Evolutionary conservation across 495 filamentous ascomycete species (phyloP).

Genomic region (Talaromyces trachyspermus): DNA sequence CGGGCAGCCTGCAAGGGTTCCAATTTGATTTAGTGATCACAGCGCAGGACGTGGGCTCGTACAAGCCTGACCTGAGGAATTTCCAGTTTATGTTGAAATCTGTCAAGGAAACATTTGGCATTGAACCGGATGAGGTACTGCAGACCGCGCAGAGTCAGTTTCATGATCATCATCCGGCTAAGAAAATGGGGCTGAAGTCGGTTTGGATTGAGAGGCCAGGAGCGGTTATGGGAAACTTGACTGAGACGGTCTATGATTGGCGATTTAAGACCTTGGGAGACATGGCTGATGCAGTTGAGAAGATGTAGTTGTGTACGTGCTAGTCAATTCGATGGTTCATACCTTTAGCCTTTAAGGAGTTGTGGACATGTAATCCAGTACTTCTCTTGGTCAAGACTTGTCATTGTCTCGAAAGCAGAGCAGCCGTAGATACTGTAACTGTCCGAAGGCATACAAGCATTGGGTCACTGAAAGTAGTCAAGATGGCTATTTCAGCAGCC

Average conservation of each 20-base stretch:
- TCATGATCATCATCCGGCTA: conserved; percentile 66
- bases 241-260: conserved; percentile 46
- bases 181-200: conserved; percentile 51
- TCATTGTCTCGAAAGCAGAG: too few species aligned
- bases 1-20: conserved; percentile 38
- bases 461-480: too few species aligned
- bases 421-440: too few species aligned
- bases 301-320: too few species aligned
- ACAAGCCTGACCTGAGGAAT: conserved; percentile 63
- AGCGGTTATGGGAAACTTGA: conserved; percentile 28
- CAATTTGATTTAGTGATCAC: conserved; percentile 65
- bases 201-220: conserved; percentile 64
- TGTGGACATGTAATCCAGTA: too few species aligned
- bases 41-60: conserved; percentile 65
- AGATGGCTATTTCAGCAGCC: too few species aligned
- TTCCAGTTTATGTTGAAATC: conserved; percentile 58
- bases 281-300: conserved; percentile 67
- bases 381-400: too few species aligned
- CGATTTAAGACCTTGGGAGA: conserved; percentile 59
- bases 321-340: too few species aligned
- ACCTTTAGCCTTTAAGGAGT: too few species aligned
- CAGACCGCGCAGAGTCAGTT: conserved; percentile 64
- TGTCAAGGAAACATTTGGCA: conserved; percentile 47
- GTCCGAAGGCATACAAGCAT: too few species aligned
- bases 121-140: conserved; percentile 48